These are phyloP conservation scores for Reticulascus tulasneorum DNA, from an alignment of 2,329 filamentous ascomycete species.

Conservation along the genomic window DNA sequence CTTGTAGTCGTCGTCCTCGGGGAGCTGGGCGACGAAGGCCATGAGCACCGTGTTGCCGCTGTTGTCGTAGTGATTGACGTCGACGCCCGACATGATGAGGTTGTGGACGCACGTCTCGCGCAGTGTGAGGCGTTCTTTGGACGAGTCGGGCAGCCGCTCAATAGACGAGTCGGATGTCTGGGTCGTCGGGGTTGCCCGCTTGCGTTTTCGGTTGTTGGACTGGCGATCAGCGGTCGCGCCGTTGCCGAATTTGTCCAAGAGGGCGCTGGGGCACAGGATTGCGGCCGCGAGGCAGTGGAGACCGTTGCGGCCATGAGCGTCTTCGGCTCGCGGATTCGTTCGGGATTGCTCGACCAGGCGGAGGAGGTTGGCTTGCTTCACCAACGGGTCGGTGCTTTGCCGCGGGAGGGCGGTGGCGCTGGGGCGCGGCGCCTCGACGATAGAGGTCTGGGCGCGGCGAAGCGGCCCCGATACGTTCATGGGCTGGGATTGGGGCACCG, in stretches of 20 bases:
- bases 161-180: conserved; percentile 18
- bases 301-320: conserved; percentile 48
- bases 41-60: conserved; percentile 52
- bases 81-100: conserved; percentile 34
- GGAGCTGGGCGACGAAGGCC: conserved; percentile 47
- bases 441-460: conserved; percentile 10
- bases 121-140: conserved; percentile 22
- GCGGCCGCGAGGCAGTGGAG: conserved; percentile 56
- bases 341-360: conserved; percentile 30
- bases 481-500: conserved; percentile 17
- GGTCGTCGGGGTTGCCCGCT: conserved; percentile 16
- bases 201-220: conserved; percentile 28
- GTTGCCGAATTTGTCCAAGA: conserved; percentile 29
- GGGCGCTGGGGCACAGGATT: conserved; percentile 36
- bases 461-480: conserved; percentile 15
- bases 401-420: too few species aligned
- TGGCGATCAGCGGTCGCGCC: too few species aligned
- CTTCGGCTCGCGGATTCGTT: conserved; percentile 30
- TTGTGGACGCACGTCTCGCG: conserved; percentile 20
- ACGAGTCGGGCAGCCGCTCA: conserved; percentile 24
- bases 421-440: too few species aligned
- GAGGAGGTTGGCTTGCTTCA: conserved; percentile 32
- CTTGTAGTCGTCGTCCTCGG: conserved; percentile 48
- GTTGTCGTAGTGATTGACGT: conserved; percentile 50
- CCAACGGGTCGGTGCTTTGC: too few species aligned